These are phyloP conservation scores for Tetracentron sinense DNA, from an alignment of 164 flowering plant genomes.

Conservation along the genomic window DNA sequence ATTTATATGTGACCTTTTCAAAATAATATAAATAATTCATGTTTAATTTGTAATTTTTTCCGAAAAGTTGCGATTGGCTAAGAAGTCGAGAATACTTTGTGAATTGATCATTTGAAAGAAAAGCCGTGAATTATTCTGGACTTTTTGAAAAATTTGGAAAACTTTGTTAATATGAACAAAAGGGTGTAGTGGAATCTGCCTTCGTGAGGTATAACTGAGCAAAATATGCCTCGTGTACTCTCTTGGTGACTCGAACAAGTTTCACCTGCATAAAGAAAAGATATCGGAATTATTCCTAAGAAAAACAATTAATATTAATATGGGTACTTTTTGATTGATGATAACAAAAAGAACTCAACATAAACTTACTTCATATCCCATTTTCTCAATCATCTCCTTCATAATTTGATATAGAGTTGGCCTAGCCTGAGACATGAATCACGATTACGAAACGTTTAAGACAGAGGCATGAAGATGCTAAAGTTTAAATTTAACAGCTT, in stretches of 20 bases:
- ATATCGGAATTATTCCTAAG: neutral
- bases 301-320: too few species aligned
- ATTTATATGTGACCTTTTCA: too few species aligned
- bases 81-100: too few species aligned
- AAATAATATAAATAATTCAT: too few species aligned
- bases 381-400: slow-evolving; percentile 90
- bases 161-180: too few species aligned
- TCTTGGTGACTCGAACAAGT: slow-evolving; percentile 89
- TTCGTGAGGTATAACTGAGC: slow-evolving; percentile 81
- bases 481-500: neutral
- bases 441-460: neutral
- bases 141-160: too few species aligned
- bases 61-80: too few species aligned
- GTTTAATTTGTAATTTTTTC: too few species aligned
- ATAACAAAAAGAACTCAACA: slow-evolving; percentile 1
- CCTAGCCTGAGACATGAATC: slow-evolving; percentile 58
- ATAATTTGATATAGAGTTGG: slow-evolving; percentile 90
- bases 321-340: too few species aligned
- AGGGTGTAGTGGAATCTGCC: slow-evolving; percentile 29
- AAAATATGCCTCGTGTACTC: slow-evolving; percentile 97
- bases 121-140: too few species aligned
- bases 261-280: slow-evolving; percentile 51
- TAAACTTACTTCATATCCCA: slow-evolving; percentile 76
- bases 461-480: neutral
- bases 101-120: too few species aligned